Base-by-base conservation (phyloP, 129 eudicot species). In the Flaveria bidentis region DNA sequence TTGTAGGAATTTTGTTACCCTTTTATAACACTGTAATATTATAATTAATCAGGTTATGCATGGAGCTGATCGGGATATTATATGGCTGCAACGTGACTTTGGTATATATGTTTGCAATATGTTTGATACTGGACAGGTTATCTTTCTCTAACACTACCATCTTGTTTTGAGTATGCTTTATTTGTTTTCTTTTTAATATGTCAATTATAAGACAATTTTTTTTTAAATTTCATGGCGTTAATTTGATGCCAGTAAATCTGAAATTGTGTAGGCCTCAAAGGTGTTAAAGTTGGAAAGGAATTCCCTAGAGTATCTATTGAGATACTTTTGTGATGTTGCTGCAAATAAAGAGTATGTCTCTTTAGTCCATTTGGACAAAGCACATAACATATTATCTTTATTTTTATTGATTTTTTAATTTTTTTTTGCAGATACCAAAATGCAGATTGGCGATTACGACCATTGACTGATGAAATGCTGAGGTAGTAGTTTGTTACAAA, bases 71-170 rank as follows among this genome's bases (percentile, higher is more conserved):
- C 85, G 89, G 16, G 99, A 95, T 87, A 88, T 95, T 28, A n/a
- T 84, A 64, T 94, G 99, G 97, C 85, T 94, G 78, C 99, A 94
- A 76, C 81, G 94, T 44, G 99, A 94, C 82, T 94, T 94, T 72
- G 92, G 96, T 78, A 91, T 91, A 70, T 94, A 94, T 49, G 76
- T 94, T 77, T 91, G 80, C 41, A 76, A 76, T 84, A 70, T 91
- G 91, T 95, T 95, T 23, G 99, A 94, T 79, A 94, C 99, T 44
- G 97, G 97, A 71, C 98, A 94, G 97, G 98, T 93, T 82, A 28
- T 67, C 55, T 61, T 69, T 65, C 46, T 3, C 20, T 18, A 41
- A 26, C 46, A 47, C 51, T 9, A 11, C 26, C 30, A 53, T 64
- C 52, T 39, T 15, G 7, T 74, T 65, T 14, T 79, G 73, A 14